phyloP scores from a whole-genome alignment of 495 filamentous ascomycete genomes.

The Penicillium daleae region DNA sequence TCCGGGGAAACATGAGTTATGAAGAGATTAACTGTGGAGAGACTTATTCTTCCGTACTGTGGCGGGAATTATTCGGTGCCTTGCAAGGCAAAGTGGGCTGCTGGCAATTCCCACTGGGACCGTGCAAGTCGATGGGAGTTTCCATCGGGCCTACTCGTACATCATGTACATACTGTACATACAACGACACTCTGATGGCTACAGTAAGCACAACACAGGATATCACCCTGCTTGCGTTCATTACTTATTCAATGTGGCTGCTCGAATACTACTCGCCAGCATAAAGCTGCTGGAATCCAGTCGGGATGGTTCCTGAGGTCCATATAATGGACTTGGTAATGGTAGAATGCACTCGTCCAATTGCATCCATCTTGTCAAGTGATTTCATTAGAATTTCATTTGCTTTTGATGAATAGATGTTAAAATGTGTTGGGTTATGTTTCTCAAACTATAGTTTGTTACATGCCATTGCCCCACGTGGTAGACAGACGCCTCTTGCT shows the following conservation, averaged over 20 bases:
- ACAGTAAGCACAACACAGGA: neutral
- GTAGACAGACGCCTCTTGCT: constrained; percentile 1
- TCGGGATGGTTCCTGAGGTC: too few species aligned
- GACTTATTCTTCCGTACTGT: too few species aligned
- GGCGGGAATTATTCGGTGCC: neutral
- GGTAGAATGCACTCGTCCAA: too few species aligned
- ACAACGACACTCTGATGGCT: neutral
- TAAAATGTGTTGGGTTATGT: neutral
- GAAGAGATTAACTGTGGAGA: neutral
- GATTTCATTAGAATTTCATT: too few species aligned
- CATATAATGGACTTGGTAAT: too few species aligned
- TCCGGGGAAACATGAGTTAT: neutral
- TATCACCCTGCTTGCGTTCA: neutral
- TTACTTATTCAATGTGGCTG: too few species aligned
- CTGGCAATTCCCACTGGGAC: constrained; percentile 2
- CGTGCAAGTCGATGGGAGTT: constrained; percentile 21
- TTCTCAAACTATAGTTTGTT: neutral
- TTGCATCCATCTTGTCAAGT: neutral
- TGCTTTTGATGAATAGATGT: too few species aligned
- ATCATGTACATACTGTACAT: neutral
- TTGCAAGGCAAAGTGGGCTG: constrained; percentile 16
- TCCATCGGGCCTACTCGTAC: constrained; percentile 20
- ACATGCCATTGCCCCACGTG: constrained; percentile 2
- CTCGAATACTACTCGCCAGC: too few species aligned
- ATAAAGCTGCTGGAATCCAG: too few species aligned